These are phyloP conservation scores for Termitomyces titanicus DNA, from an alignment of 768 basidiomycete genomes.

Conservation along the genomic window DNA sequence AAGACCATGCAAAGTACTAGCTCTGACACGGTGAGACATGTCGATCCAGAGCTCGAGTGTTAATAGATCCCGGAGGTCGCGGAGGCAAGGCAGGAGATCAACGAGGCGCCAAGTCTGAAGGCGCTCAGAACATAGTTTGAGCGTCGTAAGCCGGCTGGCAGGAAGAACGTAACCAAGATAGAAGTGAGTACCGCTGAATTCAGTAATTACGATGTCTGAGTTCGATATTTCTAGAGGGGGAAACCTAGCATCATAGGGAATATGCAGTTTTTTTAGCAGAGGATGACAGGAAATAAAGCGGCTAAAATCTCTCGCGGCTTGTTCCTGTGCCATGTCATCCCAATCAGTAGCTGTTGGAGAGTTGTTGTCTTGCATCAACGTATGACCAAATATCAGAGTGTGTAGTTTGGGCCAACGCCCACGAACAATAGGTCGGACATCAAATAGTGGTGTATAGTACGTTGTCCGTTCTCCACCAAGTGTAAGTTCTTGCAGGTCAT, in stretches of 20 bases:
- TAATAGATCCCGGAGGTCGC: conserved; percentile 8
- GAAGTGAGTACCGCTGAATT: conserved; percentile 17
- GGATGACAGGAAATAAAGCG: conserved; percentile 16
- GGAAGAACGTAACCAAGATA: conserved; percentile 13
- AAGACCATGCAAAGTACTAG: not conserved
- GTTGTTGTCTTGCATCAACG: conserved; percentile 9
- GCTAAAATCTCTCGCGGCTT: conserved; percentile 13
- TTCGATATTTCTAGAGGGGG: conserved; percentile 9
- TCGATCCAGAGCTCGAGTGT: conserved; percentile 18
- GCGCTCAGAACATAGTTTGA: conserved; percentile 17
- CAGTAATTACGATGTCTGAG: conserved; percentile 9
- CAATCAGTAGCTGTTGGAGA: not conserved
- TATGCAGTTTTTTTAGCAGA: conserved; percentile 12
- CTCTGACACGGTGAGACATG: conserved; percentile 13
- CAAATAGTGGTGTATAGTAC: conserved; percentile 12
- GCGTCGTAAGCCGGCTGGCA: conserved; percentile 12
- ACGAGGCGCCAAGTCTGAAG: conserved; percentile 16
- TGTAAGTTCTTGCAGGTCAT: conserved; percentile 38
- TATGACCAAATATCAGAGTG: conserved; percentile 16
- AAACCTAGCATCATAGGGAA: conserved; percentile 15
- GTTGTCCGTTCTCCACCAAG: conserved; percentile 22
- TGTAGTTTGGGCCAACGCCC: conserved; percentile 19
- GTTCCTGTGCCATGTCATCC: conserved; percentile 5
- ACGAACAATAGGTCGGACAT: conserved; percentile 16
- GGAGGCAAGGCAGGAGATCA: conserved; percentile 14